These are phyloP conservation scores for Aspergillus asperescens DNA, from an alignment of 495 filamentous ascomycete genomes.

Conservation along the genomic window DNA sequence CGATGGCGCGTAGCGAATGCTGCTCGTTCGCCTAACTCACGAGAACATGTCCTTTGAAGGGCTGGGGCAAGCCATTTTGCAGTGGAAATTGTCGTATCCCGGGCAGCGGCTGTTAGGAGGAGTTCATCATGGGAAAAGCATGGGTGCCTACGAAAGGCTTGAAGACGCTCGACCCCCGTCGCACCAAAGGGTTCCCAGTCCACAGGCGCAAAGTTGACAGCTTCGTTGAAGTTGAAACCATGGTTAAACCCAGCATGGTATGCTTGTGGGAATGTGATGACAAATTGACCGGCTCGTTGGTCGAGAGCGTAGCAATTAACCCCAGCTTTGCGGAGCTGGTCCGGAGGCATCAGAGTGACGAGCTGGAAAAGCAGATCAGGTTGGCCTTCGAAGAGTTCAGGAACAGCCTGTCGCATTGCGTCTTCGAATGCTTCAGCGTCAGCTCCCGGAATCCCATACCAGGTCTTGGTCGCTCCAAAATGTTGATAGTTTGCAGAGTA, in stretches of 20 bases:
- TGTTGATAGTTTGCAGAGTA: constrained; percentile 99
- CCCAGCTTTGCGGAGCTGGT: constrained; percentile 90
- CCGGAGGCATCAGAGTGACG: constrained; percentile 87
- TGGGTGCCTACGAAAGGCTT: constrained; percentile 82
- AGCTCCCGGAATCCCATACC: constrained; percentile 95
- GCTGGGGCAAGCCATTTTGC: constrained; percentile 93
- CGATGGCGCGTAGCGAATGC: constrained; percentile 62
- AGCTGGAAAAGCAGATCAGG: constrained; percentile 96
- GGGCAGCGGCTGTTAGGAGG: constrained; percentile 76
- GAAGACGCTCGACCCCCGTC: constrained; percentile 76
- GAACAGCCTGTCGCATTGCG: constrained; percentile 91
- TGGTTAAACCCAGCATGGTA: constrained; percentile 94
- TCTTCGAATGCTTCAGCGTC: constrained; percentile 92
- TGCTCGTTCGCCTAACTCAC: constrained; percentile 64
- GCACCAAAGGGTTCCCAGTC: constrained; percentile 97
- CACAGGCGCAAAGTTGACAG: constrained; percentile 94
- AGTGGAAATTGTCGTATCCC: constrained; percentile 81
- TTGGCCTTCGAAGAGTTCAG: constrained; percentile 94
- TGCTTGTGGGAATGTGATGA: constrained; percentile 89
- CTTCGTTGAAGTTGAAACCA: constrained; percentile 99
- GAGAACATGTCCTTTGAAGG: constrained; percentile 65
- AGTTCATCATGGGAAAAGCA: constrained; percentile 98
- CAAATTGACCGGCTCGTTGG: constrained; percentile 91
- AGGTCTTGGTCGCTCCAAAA: constrained; percentile 97
- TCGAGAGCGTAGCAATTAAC: constrained; percentile 90